These are phyloP conservation scores for Fusarium caatingaense DNA, from an alignment of 2,329 filamentous ascomycete species.

Conservation along the genomic window DNA sequence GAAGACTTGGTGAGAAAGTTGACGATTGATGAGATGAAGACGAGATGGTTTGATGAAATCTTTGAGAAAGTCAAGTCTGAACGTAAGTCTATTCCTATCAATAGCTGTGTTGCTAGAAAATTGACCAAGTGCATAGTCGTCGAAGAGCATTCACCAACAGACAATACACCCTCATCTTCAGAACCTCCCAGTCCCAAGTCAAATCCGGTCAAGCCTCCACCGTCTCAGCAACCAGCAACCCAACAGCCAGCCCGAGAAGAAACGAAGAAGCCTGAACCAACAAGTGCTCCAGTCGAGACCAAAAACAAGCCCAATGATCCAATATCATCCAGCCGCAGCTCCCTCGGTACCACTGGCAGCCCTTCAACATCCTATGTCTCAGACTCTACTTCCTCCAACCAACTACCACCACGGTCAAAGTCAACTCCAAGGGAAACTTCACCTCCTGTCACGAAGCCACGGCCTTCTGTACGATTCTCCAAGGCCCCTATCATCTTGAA, in stretches of 20 bases:
- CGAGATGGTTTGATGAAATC: conserved; percentile 44
- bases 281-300: not conserved
- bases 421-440: conserved; percentile 11
- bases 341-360: conserved; percentile 9
- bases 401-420: conserved; percentile 17
- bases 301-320: not conserved
- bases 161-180: conserved; percentile 38
- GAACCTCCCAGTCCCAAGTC: conserved; percentile 36
- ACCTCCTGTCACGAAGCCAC: conserved; percentile 28
- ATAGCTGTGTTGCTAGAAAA: not conserved
- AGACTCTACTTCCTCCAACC: conserved; percentile 35
- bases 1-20: conserved; percentile 41
- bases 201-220: conserved; percentile 11
- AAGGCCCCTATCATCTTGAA: conserved; percentile 46
- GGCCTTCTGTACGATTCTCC: conserved; percentile 50
- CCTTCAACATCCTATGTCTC: conserved; percentile 38
- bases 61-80: conserved; percentile 46
- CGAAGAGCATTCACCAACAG: conserved; percentile 32
- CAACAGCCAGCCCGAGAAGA: conserved; percentile 41
- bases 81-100: conserved; percentile 24
- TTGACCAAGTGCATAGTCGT: conserved; percentile 24
- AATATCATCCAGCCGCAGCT: conserved; percentile 15
- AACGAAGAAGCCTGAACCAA: conserved; percentile 16
- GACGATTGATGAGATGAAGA: conserved; percentile 45
- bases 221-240: conserved; percentile 6